Percentiles rank a stretch among this genome's conserved stretches.
These are phyloP conservation scores for Termitomyces sp. DNA, from an alignment of 768 basidiomycete genomes.

Conservation along the genomic window DNA sequence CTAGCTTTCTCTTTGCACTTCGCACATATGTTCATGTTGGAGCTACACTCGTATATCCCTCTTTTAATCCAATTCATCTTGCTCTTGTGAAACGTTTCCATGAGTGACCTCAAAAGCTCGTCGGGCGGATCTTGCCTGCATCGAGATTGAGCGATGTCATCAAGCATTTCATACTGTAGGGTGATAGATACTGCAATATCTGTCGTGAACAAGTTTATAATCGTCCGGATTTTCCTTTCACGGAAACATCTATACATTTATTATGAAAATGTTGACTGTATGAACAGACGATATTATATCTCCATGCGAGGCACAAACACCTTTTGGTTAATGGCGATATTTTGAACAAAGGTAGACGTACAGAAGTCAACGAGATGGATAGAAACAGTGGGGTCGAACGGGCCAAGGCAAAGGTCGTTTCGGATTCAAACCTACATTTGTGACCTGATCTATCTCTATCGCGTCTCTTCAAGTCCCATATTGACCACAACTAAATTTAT, in stretches of 20 bases:
- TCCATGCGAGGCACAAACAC: not conserved
- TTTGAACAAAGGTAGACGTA: not conserved
- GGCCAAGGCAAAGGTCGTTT: not conserved
- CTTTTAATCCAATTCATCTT: not conserved
- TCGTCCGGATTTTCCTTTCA: too few relatives aligned
- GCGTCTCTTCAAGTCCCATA: not conserved
- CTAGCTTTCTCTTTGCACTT: slow-evolving; percentile 8
- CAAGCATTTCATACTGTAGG: not conserved
- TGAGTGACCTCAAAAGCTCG: not conserved
- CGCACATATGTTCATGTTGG: slow-evolving; percentile 8
- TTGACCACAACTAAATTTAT: not conserved
- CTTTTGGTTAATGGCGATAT: not conserved
- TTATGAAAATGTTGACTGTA: not conserved
- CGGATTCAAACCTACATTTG: not conserved
- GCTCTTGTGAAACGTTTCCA: not conserved
- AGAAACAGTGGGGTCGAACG: not conserved
- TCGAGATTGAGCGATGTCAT: not conserved
- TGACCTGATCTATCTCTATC: too few relatives aligned
- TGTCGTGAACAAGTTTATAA: not conserved
- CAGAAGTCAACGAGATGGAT: not conserved
- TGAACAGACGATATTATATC: not conserved
- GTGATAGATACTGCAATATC: not conserved
- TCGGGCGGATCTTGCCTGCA: not conserved
- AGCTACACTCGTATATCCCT: slow-evolving; percentile 3
- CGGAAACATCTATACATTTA: too few relatives aligned